Evolutionary conservation across 495 filamentous ascomycete genomes (phyloP).

Genomic region (Talaromyces liani): DNA sequence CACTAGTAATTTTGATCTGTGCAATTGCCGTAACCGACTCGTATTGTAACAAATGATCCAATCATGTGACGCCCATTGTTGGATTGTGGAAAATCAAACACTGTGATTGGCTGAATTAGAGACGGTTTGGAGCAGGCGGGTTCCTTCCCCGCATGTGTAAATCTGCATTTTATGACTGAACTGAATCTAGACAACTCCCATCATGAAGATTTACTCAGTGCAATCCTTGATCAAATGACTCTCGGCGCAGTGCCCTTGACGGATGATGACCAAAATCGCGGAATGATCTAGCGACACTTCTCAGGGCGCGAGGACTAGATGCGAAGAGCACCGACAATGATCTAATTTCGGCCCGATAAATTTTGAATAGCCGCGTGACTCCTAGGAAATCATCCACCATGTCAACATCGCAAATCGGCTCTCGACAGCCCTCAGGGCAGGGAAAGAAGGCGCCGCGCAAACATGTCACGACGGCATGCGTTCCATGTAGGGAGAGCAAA

Average conservation of each 20-base stretch:
- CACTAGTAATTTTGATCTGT: constrained; percentile 1
- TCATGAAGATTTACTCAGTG: background rate
- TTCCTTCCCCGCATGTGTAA: constrained; percentile 1
- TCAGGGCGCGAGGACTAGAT: background rate
- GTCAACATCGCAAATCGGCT: background rate
- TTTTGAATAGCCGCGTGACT: background rate
- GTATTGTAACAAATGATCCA: background rate
- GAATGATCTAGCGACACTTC: background rate
- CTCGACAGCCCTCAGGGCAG: constrained; percentile 17
- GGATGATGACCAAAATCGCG: background rate
- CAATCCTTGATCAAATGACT: background rate
- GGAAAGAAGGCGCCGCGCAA: constrained; percentile 31
- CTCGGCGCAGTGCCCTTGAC: background rate
- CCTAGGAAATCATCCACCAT: background rate
- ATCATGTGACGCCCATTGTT: background rate
- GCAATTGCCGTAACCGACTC: background rate
- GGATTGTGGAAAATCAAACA: background rate
- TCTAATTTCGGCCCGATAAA: background rate
- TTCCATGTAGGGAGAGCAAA: constrained; percentile 43
- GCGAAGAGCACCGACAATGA: background rate
- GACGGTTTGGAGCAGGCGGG: background rate
- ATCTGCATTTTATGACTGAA: background rate
- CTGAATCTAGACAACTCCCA: background rate
- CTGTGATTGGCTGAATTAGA: background rate
- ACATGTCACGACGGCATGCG: constrained; percentile 43